Base-by-base conservation (phyloP, 352 stramenopile genomes). In the Globisporangium spiculum region DNA sequence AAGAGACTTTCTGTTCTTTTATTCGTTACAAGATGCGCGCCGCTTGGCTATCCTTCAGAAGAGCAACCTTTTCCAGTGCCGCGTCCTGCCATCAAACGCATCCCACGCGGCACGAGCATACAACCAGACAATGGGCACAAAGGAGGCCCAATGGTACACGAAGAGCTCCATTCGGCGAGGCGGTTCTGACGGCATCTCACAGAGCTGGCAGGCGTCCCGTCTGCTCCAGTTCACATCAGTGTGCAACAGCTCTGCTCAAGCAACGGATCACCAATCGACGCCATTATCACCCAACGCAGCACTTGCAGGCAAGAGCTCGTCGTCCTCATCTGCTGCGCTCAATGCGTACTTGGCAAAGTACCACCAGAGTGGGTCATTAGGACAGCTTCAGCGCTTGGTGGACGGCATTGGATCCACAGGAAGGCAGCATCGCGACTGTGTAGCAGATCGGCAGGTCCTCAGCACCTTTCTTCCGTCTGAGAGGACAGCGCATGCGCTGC, bases 291-390 rank as follows among this genome's bases (percentile, higher is more conserved):
- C 7, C 10, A 14, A 14, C 10, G 34, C 34, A 41, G 34, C 34
- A 41, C 22, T 32, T 26, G 55, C 18, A 9, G 36, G 9, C 36
- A 41, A 14, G 36, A 62, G 34, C 2, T 32, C 3, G 3, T 32
- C 27, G 18, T 16, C 57, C 9, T 55, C 58, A 3, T 64, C 58
- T 26, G 38, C 24, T 34, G 58, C 58, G 14, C 34, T 64, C 6
- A 24, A 64, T 20, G 58, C 58, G 36, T 53, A 64, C n/a, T 38
- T 64, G 38, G 12, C 26, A 48, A 64, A 64, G 38, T 64, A 64
- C 7, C 36, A 63, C n/a, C 53, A 36, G 4, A 27, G n/a, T 6
- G 14, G 30, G 54, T 18, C 27, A 41, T 60, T 8, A 41, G 54
- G 54, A 60, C 54, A 24, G 16, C 38, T 16, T 16, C 54, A 41